Evolutionary conservation across 768 basidiomycete genomes (phyloP).

Genomic region (Hygrocybe punicea): DNA sequence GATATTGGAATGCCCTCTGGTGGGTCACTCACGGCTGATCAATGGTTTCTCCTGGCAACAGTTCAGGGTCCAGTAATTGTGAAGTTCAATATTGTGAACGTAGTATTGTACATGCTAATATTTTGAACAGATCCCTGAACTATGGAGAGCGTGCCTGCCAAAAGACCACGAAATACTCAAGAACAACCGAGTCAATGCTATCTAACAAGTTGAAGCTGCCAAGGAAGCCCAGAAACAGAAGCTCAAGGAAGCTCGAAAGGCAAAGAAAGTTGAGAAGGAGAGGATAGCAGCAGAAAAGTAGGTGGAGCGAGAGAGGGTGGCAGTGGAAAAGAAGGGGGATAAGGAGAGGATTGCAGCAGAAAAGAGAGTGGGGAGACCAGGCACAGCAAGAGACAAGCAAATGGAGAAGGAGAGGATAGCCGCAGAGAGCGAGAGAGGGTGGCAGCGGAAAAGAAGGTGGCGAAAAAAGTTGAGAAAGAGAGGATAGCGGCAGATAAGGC

Average conservation of each 20-base stretch:
- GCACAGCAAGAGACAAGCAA: neutral
- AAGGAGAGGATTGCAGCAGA: neutral
- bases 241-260: neutral
- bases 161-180: neutral
- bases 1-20: constrained; percentile 22
- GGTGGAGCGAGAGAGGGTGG: neutral
- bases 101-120: neutral
- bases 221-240: neutral
- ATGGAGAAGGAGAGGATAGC: no score
- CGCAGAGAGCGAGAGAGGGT: neutral
- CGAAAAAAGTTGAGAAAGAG: neutral
- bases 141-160: neutral
- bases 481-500: neutral
- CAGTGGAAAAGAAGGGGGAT: neutral
- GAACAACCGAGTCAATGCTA: neutral
- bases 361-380: neutral
- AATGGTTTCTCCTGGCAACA: constrained; percentile 1
- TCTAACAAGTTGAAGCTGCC: neutral
- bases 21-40: constrained; percentile 27
- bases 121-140: neutral
- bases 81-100: neutral
- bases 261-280: no score
- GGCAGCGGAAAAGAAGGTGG: no score
- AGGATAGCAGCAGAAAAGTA: neutral
- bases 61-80: neutral